Base-by-base conservation (phyloP, 176 grass and related monocot species). In the Cenchrus americanus region DNA sequence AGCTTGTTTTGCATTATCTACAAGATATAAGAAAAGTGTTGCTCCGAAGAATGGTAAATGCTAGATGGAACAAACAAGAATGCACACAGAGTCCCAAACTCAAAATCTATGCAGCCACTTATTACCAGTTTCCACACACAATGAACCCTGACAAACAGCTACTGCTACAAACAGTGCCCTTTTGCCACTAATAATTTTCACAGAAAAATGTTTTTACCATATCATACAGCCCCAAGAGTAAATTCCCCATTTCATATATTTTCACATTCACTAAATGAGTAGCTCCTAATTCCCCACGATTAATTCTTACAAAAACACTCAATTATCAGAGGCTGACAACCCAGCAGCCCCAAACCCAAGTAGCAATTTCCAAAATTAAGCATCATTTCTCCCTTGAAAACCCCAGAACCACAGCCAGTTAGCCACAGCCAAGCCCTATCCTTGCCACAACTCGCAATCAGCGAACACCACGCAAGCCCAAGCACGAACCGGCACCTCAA, bases 381-480 rank as follows among this genome's bases (percentile, higher is more conserved):
- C 15, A 76, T 70, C 61, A 76, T 81, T 83, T 62, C 74, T 50
- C 50, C 48, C 17, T 22, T 42, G 48, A 83, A 78, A 85, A 32
- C 37, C 46, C 53, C 47, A 58, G 0, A 67, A 66, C 8, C 53
- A 44, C 43, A 44, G 43, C 43, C 43, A 46, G 34, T 37, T 10
- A 53, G 15, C 32, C 37, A 62, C 19, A 34, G 27, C 46, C 19
- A 48, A 73, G 26, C n/a, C n/a, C 60, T 6, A 65, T 34, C 32
- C 7, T 66, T 22, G 17, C 40, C 21, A 64, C 55, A 44, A 22
- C 14, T 71, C 14, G 40, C 17, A 71, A 79, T 73, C 51, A 82
- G 17, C 8, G 6, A 83, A 18, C 66, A 86, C 19, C 61, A 75
- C 51, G 40, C 19, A 73, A 62, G 1, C 50, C n/a, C 15, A 82